Conservation (phyloP, 2,329 filamentous ascomycete genomes). For the Davidsoniella australis region DNA sequence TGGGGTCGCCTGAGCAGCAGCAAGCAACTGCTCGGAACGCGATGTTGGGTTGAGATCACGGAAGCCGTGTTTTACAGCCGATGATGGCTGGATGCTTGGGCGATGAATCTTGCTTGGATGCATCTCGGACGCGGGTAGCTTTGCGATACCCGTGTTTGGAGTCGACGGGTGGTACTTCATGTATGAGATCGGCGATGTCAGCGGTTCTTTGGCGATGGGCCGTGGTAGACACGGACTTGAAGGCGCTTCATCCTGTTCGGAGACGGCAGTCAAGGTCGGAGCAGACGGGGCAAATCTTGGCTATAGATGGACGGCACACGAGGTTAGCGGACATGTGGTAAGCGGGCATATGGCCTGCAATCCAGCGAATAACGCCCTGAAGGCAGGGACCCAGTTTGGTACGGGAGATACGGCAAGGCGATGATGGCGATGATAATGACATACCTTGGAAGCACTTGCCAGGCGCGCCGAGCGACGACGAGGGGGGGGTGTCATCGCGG, state of each 20-base stretch:
- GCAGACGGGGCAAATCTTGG: slow-evolving; percentile 18
- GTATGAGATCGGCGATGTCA: slow-evolving; percentile 5
- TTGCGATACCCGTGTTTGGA: slow-evolving; percentile 47
- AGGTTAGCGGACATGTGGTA: slow-evolving; percentile 13
- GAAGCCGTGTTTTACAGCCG: slow-evolving; percentile 69
- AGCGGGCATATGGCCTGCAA: slow-evolving; percentile 5
- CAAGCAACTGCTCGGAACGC: slow-evolving; percentile 15
- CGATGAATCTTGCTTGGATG: slow-evolving; percentile 70
- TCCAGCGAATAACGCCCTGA: too few species aligned
- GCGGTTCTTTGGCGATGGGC: slow-evolving; percentile 1
- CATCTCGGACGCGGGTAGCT: slow-evolving; percentile 68
- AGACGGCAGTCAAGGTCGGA: slow-evolving; percentile 25
- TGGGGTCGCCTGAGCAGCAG: slow-evolving; percentile 25
- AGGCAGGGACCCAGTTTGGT: too few species aligned
- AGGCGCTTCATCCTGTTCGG: slow-evolving; percentile 26
- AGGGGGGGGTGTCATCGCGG: slow-evolving; percentile 23
- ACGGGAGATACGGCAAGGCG: too few species aligned
- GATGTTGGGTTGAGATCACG: slow-evolving; percentile 39
- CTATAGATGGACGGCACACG: slow-evolving; percentile 5
- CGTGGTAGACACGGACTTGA: slow-evolving; percentile 9
- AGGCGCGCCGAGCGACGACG: slow-evolving; percentile 29
- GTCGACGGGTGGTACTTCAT: slow-evolving; percentile 25
- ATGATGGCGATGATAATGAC: not conserved
- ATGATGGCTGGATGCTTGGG: slow-evolving; percentile 60
- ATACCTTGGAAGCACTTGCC: slow-evolving; percentile 24